These are phyloP conservation scores for Labyrinthula sp. DNA, from an alignment of 352 stramenopile species.

Conservation along the genomic window DNA sequence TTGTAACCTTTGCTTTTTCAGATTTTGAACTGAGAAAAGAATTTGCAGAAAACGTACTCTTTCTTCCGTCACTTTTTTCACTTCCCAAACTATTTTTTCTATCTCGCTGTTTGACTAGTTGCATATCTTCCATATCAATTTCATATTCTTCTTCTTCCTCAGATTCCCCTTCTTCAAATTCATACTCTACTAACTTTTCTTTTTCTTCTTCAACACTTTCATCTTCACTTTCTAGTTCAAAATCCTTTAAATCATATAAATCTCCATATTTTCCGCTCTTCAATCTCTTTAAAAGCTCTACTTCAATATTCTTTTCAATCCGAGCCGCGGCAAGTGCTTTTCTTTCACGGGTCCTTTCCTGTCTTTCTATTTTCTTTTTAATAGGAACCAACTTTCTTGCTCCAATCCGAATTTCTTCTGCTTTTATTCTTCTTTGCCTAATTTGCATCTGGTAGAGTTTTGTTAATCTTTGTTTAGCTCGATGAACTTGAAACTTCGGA, in stretches of 20 bases:
- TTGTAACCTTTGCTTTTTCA: too few relatives aligned
- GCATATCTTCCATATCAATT: too few relatives aligned
- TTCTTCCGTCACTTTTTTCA: too few relatives aligned
- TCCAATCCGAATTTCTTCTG: constrained; percentile 73
- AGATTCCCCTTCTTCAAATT: constrained; percentile 16
- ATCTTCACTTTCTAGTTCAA: constrained; percentile 59
- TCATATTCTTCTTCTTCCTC: constrained; percentile 12
- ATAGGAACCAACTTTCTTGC: constrained; percentile 30
- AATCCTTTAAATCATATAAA: constrained; percentile 97
- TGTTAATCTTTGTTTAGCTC: constrained; percentile 93
- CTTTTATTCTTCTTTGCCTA: constrained; percentile 89
- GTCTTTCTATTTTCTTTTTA: constrained; percentile 62
- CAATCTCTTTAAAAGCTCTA: constrained; percentile 86
- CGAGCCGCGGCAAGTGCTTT: constrained; percentile 64
- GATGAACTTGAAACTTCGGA: constrained; percentile 86
- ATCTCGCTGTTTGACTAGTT: too few relatives aligned
- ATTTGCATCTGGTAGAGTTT: constrained; percentile 99
- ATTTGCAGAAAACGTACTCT: too few relatives aligned
- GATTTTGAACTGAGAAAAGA: too few relatives aligned
- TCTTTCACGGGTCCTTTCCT: constrained; percentile 77
- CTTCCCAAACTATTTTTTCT: too few relatives aligned
- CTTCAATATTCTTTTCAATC: constrained; percentile 62
- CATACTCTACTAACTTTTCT: constrained; percentile 28
- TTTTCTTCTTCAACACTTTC: constrained; percentile 38
- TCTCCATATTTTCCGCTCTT: constrained; percentile 93